Conservation (phyloP, 176 grass and related monocot genomes). For the Panicum miliaceum region DNA sequence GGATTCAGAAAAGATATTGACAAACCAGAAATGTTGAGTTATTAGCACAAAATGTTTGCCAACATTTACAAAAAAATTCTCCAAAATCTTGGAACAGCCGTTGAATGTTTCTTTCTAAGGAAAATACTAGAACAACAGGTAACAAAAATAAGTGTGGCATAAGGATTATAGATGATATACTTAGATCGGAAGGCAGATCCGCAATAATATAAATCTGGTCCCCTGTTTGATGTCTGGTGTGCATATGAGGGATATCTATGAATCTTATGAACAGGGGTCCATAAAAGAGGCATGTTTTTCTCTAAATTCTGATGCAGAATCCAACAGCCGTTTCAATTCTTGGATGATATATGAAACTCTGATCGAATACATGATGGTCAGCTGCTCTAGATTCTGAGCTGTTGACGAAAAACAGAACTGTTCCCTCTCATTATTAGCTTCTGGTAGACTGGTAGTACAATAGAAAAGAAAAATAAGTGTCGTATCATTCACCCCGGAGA, state of each 20-base stretch:
- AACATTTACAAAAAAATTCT: no score
- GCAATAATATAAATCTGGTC: slow-evolving; percentile 18
- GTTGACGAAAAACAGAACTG: slow-evolving; percentile 19
- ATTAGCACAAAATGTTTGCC: no score
- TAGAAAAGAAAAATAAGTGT: not conserved
- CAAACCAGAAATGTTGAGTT: no score
- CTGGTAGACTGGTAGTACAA: not conserved
- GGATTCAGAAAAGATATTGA: no score
- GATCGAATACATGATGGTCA: not conserved
- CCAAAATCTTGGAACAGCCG: no score
- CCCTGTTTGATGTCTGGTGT: slow-evolving; percentile 41
- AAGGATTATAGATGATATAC: slow-evolving; percentile 5
- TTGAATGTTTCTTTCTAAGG: no score
- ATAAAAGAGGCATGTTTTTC: slow-evolving; percentile 1
- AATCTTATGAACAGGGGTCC: slow-evolving; percentile 24
- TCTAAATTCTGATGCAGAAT: slow-evolving; percentile 38
- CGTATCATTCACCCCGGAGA: not conserved
- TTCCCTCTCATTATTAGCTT: slow-evolving; percentile 2
- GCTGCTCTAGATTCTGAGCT: not conserved
- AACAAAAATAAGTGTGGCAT: not conserved
- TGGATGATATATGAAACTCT: slow-evolving; percentile 19
- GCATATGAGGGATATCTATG: slow-evolving; percentile 23
- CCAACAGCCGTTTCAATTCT: slow-evolving; percentile 33
- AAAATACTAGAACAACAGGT: no score
- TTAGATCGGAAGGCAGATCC: slow-evolving; percentile 17